phyloP scores from a whole-genome alignment of 1,139 yeast species.

The Saccharomycopsis hybrid region DNA sequence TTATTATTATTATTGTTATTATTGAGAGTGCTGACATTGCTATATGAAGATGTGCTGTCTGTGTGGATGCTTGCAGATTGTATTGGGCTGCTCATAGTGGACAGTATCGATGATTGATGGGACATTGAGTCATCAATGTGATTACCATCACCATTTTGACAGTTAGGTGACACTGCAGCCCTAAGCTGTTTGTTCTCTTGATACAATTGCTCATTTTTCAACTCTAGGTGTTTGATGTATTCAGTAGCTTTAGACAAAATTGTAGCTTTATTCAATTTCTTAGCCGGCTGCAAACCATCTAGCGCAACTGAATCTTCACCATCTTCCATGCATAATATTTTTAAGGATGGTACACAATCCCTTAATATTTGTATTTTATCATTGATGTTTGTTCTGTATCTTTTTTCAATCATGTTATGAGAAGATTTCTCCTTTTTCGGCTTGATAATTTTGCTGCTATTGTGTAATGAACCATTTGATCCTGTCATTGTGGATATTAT shows the following conservation, averaged over 20 bases:
- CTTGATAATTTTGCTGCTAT: conserved; percentile 22
- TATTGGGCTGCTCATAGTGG: conserved; percentile 1
- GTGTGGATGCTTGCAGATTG: not conserved
- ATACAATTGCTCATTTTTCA: conserved; percentile 51
- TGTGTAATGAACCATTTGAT: conserved; percentile 4
- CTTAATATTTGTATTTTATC: conserved; percentile 59
- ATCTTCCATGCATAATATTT: conserved; percentile 35
- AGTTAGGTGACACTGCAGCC: not conserved
- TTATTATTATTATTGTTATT: not conserved
- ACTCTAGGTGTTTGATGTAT: conserved; percentile 77
- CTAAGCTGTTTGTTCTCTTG: conserved; percentile 46
- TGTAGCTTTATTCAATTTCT: conserved; percentile 81
- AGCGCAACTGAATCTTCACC: conserved; percentile 36
- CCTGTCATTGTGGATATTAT: conserved; percentile 7
- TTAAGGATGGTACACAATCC: conserved; percentile 62
- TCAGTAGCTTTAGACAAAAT: conserved; percentile 86
- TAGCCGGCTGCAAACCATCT: conserved; percentile 86
- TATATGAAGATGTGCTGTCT: not conserved
- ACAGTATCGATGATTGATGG: not conserved
- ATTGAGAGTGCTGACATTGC: not conserved
- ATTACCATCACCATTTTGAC: not conserved
- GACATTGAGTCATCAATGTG: conserved; percentile 1
- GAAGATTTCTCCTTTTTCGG: conserved; percentile 50
- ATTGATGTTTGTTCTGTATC: conserved; percentile 67
- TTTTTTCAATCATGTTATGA: conserved; percentile 72